Evolutionary conservation across 2,329 filamentous ascomycete genomes (phyloP).

Genomic region (Escovopsis sp.): DNA sequence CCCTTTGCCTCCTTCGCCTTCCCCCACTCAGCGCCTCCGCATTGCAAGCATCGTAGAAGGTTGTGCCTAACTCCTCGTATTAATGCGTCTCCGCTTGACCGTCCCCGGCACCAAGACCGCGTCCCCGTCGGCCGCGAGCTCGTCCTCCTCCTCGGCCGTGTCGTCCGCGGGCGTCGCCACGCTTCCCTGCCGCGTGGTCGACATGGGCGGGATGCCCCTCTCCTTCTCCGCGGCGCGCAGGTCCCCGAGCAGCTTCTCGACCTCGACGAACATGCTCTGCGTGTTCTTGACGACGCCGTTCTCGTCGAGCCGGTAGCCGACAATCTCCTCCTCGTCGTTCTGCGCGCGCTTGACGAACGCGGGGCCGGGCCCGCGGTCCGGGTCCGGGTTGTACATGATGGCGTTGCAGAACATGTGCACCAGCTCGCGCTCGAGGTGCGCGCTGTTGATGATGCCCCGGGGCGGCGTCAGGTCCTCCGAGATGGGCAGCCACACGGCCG

Average conservation of each 20-base stretch:
- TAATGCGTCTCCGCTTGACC: slow-evolving; percentile 22
- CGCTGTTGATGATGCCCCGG: slow-evolving; percentile 80
- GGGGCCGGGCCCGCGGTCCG: slow-evolving; percentile 52
- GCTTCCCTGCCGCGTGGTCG: slow-evolving; percentile 20
- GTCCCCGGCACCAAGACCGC: slow-evolving; percentile 16
- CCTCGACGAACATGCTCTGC: slow-evolving; percentile 76
- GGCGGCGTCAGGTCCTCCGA: slow-evolving; percentile 70
- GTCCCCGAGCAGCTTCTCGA: slow-evolving; percentile 62
- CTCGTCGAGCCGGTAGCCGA: slow-evolving; percentile 58
- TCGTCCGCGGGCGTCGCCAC: slow-evolving; percentile 29
- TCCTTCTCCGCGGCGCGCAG: slow-evolving; percentile 61
- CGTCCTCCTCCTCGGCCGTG: slow-evolving; percentile 35
- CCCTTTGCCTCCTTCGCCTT: too few species aligned
- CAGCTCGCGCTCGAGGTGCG: slow-evolving; percentile 82
- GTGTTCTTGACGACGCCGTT: slow-evolving; percentile 81
- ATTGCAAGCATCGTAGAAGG: not conserved
- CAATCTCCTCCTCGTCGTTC: slow-evolving; percentile 30
- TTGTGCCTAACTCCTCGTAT: slow-evolving; percentile 18
- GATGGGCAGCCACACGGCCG: slow-evolving; percentile 50
- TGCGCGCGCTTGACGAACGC: slow-evolving; percentile 37
- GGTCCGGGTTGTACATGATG: slow-evolving; percentile 93
- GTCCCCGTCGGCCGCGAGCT: slow-evolving; percentile 28
- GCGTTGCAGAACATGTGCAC: slow-evolving; percentile 97
- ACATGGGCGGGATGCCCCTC: slow-evolving; percentile 21
- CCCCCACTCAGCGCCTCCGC: not conserved